These are phyloP conservation scores for Marvania coccoides DNA, from an alignment of 139 green algal genomes.

Conservation along the genomic window DNA sequence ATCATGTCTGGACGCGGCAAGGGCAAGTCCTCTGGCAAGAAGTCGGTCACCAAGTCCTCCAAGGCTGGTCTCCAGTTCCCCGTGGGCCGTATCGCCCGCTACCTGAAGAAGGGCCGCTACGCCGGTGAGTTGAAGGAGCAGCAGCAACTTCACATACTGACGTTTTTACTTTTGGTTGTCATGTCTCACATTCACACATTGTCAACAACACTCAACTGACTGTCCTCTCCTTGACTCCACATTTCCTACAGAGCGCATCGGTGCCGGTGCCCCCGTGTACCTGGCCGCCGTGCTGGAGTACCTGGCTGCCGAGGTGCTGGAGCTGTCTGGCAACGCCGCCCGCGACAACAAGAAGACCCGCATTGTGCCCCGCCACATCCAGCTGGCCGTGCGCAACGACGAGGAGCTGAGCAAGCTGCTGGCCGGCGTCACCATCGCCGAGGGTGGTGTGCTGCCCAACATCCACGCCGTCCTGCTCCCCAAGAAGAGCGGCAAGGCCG, in stretches of 20 bases:
- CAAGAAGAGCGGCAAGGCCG: conserved; percentile 80
- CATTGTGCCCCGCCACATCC: conserved; percentile 82
- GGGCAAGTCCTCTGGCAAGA: conserved; percentile 61
- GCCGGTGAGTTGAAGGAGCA: conserved; percentile 40
- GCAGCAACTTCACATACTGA: too few species aligned
- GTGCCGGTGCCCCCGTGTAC: conserved; percentile 52
- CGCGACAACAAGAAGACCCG: conserved; percentile 93
- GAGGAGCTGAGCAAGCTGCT: conserved; percentile 93
- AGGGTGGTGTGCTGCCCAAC: conserved; percentile 79
- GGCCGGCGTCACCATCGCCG: conserved; percentile 67
- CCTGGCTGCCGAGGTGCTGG: conserved; percentile 63
- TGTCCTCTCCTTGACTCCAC: too few species aligned
- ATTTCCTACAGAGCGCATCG: conserved; percentile 27
- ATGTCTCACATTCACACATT: too few species aligned
- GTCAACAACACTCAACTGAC: too few species aligned
- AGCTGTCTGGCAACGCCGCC: conserved; percentile 51
- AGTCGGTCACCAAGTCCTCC: conserved; percentile 63
- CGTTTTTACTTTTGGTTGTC: background rate
- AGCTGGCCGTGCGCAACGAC: conserved; percentile 88
- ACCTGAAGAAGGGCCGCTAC: conserved; percentile 84
- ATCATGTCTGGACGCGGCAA: conserved; percentile 72
- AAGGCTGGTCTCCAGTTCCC: conserved; percentile 91
- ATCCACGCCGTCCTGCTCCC: conserved; percentile 84
- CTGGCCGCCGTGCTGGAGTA: conserved; percentile 79
- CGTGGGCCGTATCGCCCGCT: conserved; percentile 73